These are phyloP conservation scores for Daphne laureola DNA, from an alignment of 441 rosid genomes.

Conservation along the genomic window DNA sequence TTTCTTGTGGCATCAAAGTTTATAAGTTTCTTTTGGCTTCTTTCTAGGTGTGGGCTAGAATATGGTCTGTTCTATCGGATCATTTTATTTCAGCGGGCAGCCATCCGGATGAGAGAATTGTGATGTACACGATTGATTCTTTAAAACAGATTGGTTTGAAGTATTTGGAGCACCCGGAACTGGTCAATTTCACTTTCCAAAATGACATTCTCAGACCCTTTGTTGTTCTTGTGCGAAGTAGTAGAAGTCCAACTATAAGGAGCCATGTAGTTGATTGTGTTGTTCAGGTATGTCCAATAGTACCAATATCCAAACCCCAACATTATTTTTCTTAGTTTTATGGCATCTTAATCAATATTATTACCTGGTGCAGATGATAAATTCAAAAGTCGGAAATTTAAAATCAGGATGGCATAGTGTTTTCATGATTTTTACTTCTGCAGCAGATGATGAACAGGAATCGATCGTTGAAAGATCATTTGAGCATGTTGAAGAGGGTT, in stretches of 20 bases:
- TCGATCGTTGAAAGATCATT: conserved; percentile 95
- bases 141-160: conserved; percentile 97
- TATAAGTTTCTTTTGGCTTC: conserved; percentile 19
- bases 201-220: conserved; percentile 99
- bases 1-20: background rate
- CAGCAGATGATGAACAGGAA: conserved; percentile 94
- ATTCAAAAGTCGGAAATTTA: conserved; percentile 96
- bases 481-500: conserved; percentile 99
- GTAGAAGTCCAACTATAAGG: conserved; percentile 82
- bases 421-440: conserved; percentile 96
- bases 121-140: conserved; percentile 99
- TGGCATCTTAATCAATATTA: conserved; percentile 14
- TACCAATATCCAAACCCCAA: conserved; percentile 11
- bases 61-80: conserved; percentile 95
- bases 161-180: conserved; percentile 96
- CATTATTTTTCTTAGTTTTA: background rate
- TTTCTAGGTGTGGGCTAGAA: conserved; percentile 98
- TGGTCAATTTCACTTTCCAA: conserved; percentile 93
- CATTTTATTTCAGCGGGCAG: conserved; percentile 99
- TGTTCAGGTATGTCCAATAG: conserved; percentile 64
- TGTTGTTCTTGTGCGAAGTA: conserved; percentile 92
- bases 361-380: conserved; percentile 72
- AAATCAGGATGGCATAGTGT: conserved; percentile 99
- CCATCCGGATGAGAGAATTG: conserved; percentile 94
- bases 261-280: conserved; percentile 96